These are phyloP conservation scores for Pseudopyricularia javanii DNA, from an alignment of 2,329 filamentous ascomycete genomes.

Conservation along the genomic window DNA sequence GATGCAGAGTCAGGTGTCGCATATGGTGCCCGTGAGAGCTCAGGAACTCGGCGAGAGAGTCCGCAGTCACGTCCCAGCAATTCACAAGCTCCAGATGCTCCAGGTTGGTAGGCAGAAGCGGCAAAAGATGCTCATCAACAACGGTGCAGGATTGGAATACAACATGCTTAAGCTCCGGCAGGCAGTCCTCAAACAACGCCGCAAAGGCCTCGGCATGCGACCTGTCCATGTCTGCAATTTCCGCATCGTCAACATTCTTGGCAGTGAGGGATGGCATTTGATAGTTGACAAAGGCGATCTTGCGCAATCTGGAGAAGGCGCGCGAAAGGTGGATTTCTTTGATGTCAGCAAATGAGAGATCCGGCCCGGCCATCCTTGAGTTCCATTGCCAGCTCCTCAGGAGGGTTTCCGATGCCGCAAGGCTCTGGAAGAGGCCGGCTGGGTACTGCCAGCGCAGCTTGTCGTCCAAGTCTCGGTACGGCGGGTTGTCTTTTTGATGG, in stretches of 20 bases:
- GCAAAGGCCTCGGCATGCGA: conserved; percentile 24
- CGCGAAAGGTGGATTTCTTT: conserved; percentile 37
- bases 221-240: conserved; percentile 23
- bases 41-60: conserved; percentile 54
- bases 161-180: conserved; percentile 55
- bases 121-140: conserved; percentile 56
- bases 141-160: conserved; percentile 65
- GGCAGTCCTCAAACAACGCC: conserved; percentile 27
- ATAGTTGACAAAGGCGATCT: conserved; percentile 50
- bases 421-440: conserved; percentile 47
- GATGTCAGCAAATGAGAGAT: conserved; percentile 35
- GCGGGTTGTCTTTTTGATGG: conserved; percentile 55
- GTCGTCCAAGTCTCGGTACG: conserved; percentile 45
- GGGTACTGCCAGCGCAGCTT: conserved; percentile 60
- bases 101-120: conserved; percentile 53
- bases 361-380: conserved; percentile 34
- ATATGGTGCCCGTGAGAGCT: conserved; percentile 55
- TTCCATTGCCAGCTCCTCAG: conserved; percentile 51
- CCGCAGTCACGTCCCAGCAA: conserved; percentile 62
- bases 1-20: conserved; percentile 54
- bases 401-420: conserved; percentile 29
- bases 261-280: conserved; percentile 38
- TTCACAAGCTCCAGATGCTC: conserved; percentile 62
- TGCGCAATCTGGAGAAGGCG: conserved; percentile 43
- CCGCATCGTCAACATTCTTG: conserved; percentile 27